A percentile compares a stretch with the other conserved stretches of the same genome.
Evolutionary conservation across 2,329 filamentous ascomycete species (phyloP).

Genomic region (Aspergillus fumigatus): DNA sequence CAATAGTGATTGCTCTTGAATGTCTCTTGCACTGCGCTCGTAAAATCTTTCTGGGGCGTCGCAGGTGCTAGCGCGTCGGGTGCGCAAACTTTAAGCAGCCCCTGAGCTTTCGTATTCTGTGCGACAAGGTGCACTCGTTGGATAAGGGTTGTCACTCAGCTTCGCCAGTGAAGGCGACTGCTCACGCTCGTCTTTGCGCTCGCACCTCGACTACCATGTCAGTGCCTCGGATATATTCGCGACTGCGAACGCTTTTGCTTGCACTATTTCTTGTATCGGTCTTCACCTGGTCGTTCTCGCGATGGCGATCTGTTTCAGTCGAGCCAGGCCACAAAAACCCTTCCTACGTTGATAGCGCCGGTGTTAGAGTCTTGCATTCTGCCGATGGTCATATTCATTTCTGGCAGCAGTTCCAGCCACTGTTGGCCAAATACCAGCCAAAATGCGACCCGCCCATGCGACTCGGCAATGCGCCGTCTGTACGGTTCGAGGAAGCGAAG

Average conservation of each 20-base stretch:
- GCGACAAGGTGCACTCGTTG: neutral
- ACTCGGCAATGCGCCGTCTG: slow-evolving; percentile 20
- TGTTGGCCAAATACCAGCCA: slow-evolving; percentile 29
- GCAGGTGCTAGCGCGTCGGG: neutral
- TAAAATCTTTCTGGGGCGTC: neutral
- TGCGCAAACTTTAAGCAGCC: neutral
- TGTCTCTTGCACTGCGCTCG: neutral
- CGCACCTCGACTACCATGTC: slow-evolving; percentile 5
- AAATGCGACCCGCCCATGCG: slow-evolving; percentile 25
- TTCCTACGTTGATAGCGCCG: neutral
- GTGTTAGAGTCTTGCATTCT: slow-evolving; percentile 2
- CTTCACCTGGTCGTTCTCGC: slow-evolving; percentile 14
- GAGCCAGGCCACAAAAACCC: neutral
- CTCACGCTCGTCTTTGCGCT: neutral
- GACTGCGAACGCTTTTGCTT: slow-evolving; percentile 16
- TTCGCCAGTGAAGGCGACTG: neutral
- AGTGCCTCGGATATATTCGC: slow-evolving; percentile 12
- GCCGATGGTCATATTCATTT: slow-evolving; percentile 24
- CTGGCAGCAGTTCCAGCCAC: slow-evolving; percentile 31
- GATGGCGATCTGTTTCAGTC: slow-evolving; percentile 2
- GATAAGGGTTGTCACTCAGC: neutral
- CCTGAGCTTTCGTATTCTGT: neutral
- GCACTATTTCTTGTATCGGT: slow-evolving; percentile 11
- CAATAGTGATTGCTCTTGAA: neutral
- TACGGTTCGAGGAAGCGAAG: slow-evolving; percentile 24